Percentiles rank a stretch among this genome's conserved stretches.
These are phyloP conservation scores for Lantana camara DNA, from an alignment of 257 asterid genomes.

Conservation along the genomic window DNA sequence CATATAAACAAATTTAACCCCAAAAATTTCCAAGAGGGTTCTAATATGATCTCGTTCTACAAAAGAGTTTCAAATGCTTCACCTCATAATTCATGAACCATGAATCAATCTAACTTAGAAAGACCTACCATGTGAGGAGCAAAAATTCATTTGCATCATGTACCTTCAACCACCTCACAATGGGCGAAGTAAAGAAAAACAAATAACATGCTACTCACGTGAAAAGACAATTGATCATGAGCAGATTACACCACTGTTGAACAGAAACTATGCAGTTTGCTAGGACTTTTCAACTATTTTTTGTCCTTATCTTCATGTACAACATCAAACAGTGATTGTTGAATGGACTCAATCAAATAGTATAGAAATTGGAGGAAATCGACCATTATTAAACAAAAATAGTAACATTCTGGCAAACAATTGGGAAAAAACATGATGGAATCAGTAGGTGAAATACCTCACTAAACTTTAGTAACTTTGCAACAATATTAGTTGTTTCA, in stretches of 20 bases:
- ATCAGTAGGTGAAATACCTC: slow-evolving; percentile 63
- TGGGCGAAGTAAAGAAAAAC: slow-evolving; percentile 22
- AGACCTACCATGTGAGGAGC: background rate
- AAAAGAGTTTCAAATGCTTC: slow-evolving; percentile 4
- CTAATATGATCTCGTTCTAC: background rate
- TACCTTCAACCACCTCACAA: slow-evolving; percentile 16
- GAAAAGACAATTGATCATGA: no score
- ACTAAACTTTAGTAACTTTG: slow-evolving; percentile 72
- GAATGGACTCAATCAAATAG: slow-evolving; percentile 18
- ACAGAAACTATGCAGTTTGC: slow-evolving; percentile 23
- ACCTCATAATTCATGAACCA: slow-evolving; percentile 3
- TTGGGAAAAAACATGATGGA: slow-evolving; percentile 23
- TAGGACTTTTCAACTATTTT: slow-evolving; percentile 6
- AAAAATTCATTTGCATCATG: background rate
- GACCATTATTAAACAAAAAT: slow-evolving; percentile 12
- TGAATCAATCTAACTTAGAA: background rate
- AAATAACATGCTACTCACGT: background rate
- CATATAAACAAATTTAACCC: slow-evolving; percentile 12
- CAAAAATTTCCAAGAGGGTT: slow-evolving; percentile 4
- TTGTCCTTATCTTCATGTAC: slow-evolving; percentile 4
- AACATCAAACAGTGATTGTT: slow-evolving; percentile 14
- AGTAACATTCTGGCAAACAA: slow-evolving; percentile 19
- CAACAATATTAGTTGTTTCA: slow-evolving; percentile 78
- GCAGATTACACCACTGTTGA: slow-evolving; percentile 1
- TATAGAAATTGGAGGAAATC: slow-evolving; percentile 9